Evolutionary conservation across 1,139 yeast genomes (phyloP), one percentile per base, ranked within the genome.

Genomic region (Pichiaceae sp.): DNA sequence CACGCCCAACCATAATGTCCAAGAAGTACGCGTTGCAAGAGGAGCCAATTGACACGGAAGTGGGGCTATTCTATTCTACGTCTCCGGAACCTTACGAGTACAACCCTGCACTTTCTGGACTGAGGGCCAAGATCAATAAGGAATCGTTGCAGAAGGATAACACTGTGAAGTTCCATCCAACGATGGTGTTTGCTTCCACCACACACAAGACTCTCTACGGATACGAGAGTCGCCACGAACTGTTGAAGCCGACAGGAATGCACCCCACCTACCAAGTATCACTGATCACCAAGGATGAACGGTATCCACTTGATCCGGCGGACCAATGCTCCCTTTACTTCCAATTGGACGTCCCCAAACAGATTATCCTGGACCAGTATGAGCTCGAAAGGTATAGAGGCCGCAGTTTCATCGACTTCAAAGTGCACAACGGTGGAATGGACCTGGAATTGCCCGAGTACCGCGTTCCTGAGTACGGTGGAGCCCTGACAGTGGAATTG

Each of bases 381-480:
- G 54, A 53, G 38, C 32, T 53, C n/a, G 35, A 35, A 14, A 18
- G 41, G 11, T 20, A 25, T 15, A 34, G 32, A 12, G 28, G 17
- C 3, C 21, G 28, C 17, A n/a, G 25, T 6, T 33, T 36, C 7
- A 25, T 28, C 15, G 28, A 32, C 4, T 27, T 42, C 4, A 31
- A 34, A 3, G 35, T 39, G 8, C 42, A 40, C 19, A 42, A 47
- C 18, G 40, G 39, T 12, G 40, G 42, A 4, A 41, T 49, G 36
- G 54, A 56, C 42, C 38, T 56, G 29, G 61, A 56, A 35, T 35
- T 53, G 24, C 61, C 61, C 2, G 37, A 35, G 6, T 55, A 54
- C 34, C 43, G 43, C 28, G 39, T 52, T 2, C 30, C 40, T 7
- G 43, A 44, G 15, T 48, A 49, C 36, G 60, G 61, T 1, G 41